phyloP scores from a whole-genome alignment of 192 early-diverging fungal species.

The Rhizoclosmatium globosum region DNA sequence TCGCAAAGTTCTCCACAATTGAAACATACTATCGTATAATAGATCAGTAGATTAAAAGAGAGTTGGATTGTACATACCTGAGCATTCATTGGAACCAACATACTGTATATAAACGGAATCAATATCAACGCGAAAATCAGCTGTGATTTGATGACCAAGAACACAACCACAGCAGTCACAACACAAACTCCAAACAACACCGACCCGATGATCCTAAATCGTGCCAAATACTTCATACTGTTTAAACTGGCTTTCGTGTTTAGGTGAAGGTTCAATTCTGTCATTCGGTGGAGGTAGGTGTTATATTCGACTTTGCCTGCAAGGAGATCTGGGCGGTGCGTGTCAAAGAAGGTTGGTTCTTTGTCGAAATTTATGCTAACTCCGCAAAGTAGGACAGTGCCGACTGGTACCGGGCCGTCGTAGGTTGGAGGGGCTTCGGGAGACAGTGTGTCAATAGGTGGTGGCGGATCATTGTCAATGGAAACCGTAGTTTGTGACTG shows the following conservation, averaged over 20 bases:
- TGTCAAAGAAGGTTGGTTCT: conserved; percentile 7
- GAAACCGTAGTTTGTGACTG: too few species aligned
- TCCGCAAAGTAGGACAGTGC: conserved; percentile 1
- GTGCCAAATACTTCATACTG: too few species aligned
- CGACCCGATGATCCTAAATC: too few species aligned
- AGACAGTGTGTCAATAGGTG: too few species aligned
- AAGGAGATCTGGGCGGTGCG: not conserved
- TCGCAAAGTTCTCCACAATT: not conserved
- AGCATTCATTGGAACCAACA: not conserved
- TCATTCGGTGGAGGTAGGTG: conserved; percentile 9
- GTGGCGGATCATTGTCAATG: too few species aligned
- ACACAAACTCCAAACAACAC: not conserved
- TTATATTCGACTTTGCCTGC: conserved; percentile 6
- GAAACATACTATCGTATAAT: not conserved
- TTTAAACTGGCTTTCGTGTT: too few species aligned
- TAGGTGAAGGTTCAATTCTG: not conserved
- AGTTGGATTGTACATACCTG: not conserved
- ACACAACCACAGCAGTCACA: not conserved
- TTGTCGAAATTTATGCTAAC: not conserved
- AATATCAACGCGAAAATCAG: not conserved
- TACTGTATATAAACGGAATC: not conserved
- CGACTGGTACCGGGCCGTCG: conserved; percentile 5
- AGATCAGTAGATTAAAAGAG: too few species aligned
- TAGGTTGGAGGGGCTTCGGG: not conserved
- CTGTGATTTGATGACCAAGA: not conserved